Evolutionary conservation across 345 rosid genomes (phyloP).

Genomic region (Syzygium aqueum): DNA sequence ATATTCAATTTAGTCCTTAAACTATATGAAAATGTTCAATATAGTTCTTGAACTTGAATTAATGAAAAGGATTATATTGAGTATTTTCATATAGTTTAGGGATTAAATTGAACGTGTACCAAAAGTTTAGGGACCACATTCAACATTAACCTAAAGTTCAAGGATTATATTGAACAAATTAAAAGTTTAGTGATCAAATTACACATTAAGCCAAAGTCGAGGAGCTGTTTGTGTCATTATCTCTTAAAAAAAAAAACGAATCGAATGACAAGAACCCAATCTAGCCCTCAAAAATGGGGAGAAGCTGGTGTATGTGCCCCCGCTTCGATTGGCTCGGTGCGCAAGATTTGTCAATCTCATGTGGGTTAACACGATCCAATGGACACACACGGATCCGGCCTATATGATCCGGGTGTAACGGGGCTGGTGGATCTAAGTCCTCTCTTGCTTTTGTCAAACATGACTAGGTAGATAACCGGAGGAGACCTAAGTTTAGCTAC

Average conservation of each 20-base stretch:
- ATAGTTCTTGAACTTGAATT: too few relatives aligned
- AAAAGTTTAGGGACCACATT: too few relatives aligned
- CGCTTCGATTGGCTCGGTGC: not conserved
- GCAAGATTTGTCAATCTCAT: not conserved
- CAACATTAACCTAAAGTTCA: too few relatives aligned
- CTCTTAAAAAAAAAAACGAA: not conserved
- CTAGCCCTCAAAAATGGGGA: not conserved
- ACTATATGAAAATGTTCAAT: too few relatives aligned
- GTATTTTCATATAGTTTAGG: too few relatives aligned
- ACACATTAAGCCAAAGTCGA: too few relatives aligned
- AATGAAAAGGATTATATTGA: too few relatives aligned
- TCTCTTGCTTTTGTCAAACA: not conserved
- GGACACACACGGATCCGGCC: rapidly evolving
- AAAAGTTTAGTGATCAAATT: too few relatives aligned
- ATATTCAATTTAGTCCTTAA: too few relatives aligned
- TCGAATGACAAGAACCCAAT: not conserved
- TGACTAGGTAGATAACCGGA: not conserved
- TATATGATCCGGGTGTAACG: not conserved
- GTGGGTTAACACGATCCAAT: not conserved
- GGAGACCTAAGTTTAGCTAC: not conserved
- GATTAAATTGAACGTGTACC: too few relatives aligned
- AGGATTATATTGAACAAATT: too few relatives aligned
- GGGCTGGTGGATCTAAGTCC: not conserved
- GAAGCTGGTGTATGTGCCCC: not conserved
- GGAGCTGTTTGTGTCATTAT: too few relatives aligned